phyloP scores from a whole-genome alignment of 1,284 basidiomycete species.

The Calocybe gambosa region DNA sequence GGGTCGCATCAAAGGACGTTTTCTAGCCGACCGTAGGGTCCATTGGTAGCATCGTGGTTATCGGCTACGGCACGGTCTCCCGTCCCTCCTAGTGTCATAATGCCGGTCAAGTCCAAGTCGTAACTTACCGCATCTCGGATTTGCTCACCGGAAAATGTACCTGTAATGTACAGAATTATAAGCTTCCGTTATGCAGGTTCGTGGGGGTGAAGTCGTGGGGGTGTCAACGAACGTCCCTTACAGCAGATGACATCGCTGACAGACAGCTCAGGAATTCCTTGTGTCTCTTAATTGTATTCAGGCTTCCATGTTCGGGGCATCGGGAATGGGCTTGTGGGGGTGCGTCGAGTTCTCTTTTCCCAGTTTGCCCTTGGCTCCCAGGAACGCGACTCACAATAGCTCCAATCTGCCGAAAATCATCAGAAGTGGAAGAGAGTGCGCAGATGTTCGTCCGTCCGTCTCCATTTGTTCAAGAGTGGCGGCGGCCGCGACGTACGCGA shows the following conservation, averaged over 20 bases:
- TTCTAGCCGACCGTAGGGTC: background rate
- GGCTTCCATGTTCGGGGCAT: background rate
- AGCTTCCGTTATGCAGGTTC: background rate
- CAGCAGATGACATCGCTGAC: background rate
- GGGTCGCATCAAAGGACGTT: background rate
- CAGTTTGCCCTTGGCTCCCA: background rate
- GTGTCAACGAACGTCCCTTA: background rate
- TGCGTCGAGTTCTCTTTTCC: background rate
- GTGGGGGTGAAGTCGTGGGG: background rate
- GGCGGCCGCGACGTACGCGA: background rate
- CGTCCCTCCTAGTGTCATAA: background rate
- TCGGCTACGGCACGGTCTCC: conserved; percentile 3
- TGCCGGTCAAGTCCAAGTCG: background rate
- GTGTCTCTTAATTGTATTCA: background rate
- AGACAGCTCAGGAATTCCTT: background rate
- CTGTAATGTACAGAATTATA: background rate
- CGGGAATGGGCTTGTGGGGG: background rate
- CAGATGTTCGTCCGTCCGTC: background rate
- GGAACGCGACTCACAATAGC: background rate
- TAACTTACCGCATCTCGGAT: background rate
- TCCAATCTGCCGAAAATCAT: conserved; percentile 3
- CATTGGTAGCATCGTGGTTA: background rate
- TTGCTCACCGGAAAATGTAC: background rate
- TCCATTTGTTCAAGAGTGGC: background rate
- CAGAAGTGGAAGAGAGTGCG: too few relatives aligned